Base-by-base conservation (phyloP, 257 asterid species). In the Primulina tabacum region DNA sequence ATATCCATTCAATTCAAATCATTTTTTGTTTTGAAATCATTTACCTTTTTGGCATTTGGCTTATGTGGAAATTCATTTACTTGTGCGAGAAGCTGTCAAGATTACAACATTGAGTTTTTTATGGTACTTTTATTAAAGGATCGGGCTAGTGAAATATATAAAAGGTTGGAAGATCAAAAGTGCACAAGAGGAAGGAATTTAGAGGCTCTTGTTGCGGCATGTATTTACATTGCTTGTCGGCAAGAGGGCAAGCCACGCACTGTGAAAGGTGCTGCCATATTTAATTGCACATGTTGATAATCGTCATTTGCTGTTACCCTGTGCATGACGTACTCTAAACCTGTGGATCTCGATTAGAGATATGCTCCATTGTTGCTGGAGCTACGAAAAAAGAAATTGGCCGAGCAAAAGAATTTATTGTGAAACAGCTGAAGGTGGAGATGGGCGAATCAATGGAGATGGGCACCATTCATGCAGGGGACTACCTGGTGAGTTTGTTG, bases 181-280 rank as follows among this genome's bases (percentile, higher is more conserved):
- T 88, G 96, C 76, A 89, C 95, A 5, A 82, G 97, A 82, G 97
- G 97, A 73, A 85, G 97, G 78, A 91, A 89, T 77, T 81, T 89
- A 88, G 97, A 89, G 52, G 89, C 95, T 43, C 70, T 89, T 34
- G 97, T 91, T 64, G 97, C 96, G 67, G 97, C 95, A 58, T 88
- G 96, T 82, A 88, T 90, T 77, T 90, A 87, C 69, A 90, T 90
- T 76, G 97, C 97, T 59, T 90, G 97, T 76, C 84, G 96, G 63
- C 95, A 88, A 70, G 97, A 90, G 80, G 87, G 91, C 77, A 91
- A 87, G 79, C 91, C 97, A 5, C 95, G 97, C 56, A 91, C 97
- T 63, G 91, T 89, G 63, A 91, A 91, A 87, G 97, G 97, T 91
- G 88, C 79, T 65, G 28, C 76, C 78, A 59, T 72, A 33, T 65